Evolutionary conservation across 176 grass and related monocot species (phyloP).

Genomic region (Oryza australiensis): DNA sequence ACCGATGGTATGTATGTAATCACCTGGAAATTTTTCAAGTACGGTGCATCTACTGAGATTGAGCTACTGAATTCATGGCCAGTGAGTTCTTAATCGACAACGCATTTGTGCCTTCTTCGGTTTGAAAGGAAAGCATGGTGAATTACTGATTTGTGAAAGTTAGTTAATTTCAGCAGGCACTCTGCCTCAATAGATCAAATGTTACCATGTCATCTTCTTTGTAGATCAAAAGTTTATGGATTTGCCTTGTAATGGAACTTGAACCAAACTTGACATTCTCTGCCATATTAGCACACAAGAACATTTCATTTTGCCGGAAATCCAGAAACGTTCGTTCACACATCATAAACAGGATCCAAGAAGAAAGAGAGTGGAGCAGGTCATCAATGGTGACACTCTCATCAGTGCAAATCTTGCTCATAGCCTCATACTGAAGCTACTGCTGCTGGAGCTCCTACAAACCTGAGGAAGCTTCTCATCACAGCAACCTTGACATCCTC

Average conservation of each 20-base stretch:
- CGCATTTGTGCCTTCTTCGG: background rate
- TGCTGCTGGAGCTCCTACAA: slow-evolving; percentile 1
- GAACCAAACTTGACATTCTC: background rate
- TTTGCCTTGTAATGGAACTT: background rate
- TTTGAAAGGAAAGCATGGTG: background rate
- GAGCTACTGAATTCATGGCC: background rate
- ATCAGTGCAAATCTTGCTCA: background rate
- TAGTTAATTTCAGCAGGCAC: background rate
- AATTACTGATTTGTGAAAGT: background rate
- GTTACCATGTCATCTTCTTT: too few species aligned
- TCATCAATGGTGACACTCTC: background rate
- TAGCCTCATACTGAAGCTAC: background rate
- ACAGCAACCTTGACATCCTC: background rate
- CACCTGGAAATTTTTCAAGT: background rate
- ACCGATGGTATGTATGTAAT: background rate
- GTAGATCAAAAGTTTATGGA: background rate
- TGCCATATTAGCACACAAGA: background rate
- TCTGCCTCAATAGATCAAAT: background rate
- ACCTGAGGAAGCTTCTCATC: slow-evolving; percentile 30
- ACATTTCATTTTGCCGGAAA: background rate
- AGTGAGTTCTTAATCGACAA: background rate
- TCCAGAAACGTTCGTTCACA: background rate
- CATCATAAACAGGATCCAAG: background rate
- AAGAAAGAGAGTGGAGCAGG: background rate
- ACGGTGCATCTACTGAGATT: background rate